Evolutionary conservation across 176 grass and related monocot genomes (phyloP), one percentile per base, ranked within the genome.

Genomic region (Musa troglodytarum): DNA sequence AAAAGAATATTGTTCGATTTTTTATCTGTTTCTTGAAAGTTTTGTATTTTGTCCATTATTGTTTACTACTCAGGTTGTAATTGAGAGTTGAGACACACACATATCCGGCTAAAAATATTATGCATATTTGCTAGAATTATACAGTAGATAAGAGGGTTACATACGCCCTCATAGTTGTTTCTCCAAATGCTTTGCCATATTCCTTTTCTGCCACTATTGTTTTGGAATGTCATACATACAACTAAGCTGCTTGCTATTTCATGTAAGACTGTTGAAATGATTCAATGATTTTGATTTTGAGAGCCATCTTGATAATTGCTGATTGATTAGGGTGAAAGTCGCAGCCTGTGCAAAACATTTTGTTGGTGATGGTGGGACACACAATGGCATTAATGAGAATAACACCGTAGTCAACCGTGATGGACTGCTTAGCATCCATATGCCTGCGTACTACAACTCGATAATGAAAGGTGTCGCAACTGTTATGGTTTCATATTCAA

Each of bases 401-500:
- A 97, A 97, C 71, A 93, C 90, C 4, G 83, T 97, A 52, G 76
- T 90, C 78, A 88, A 91, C 56, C 65, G 75, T 49, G 90, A 83
- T 65, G 94, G 83, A 58, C 80, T 97, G 51, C 67, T 93, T 52
- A 79, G 85, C 88, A 93, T 97, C 80, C 94, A 97, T 77, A 97
- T 97, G 94, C 90, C 94, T 65, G 89, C 94, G 23, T 97, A 97
- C 77, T 93, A 93, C 74, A 75, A 90, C 67, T 85, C 90, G 50
- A 82, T 97, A 54, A 87, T 90, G 50, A 97, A 93, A 81, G 94
- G 94, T 79, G 88, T 97, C 1, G 85, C 94, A 43, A 97, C 94
- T 59, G 72, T 97, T 79, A 97, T 97, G 94, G 90, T 97, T 16
- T 97, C 94, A 81, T 97, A 93, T 74, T 93, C 94, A 77, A 97